Conservation (phyloP, 768 basidiomycete genomes). For the Termitomyces sp. region DNA sequence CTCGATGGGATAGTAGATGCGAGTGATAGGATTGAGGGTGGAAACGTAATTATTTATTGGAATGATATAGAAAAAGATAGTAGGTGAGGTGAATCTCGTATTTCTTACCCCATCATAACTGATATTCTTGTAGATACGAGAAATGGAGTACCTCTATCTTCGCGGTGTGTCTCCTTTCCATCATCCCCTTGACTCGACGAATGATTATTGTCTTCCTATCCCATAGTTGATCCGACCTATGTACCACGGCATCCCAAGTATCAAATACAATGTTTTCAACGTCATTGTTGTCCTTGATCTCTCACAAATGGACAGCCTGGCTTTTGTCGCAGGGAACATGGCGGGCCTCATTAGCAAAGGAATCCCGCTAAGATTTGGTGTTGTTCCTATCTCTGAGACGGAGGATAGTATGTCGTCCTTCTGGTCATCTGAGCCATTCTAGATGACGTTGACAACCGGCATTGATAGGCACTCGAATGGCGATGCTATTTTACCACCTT, state of each 20-base stretch:
- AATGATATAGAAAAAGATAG: constrained; percentile 88
- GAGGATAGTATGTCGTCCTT: constrained; percentile 29
- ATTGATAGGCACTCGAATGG: constrained; percentile 57
- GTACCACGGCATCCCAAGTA: constrained; percentile 74
- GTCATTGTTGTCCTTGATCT: constrained; percentile 79
- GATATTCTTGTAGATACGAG: constrained; percentile 35
- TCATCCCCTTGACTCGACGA: neutral
- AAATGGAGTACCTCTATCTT: constrained; percentile 47
- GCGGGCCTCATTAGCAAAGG: constrained; percentile 65
- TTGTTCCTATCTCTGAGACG: constrained; percentile 69
- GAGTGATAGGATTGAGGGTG: constrained; percentile 80
- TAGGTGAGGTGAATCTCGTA: constrained; percentile 36
- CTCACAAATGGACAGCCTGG: constrained; percentile 51
- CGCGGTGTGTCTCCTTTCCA: constrained; percentile 29
- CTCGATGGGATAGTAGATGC: constrained; percentile 85
- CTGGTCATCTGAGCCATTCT: neutral
- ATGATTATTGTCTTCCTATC: constrained; percentile 1
- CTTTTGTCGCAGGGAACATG: constrained; percentile 61
- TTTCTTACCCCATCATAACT: neutral
- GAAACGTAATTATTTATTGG: constrained; percentile 74
- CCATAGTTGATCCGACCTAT: constrained; percentile 67
- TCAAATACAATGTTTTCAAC: constrained; percentile 81
- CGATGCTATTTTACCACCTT: constrained; percentile 65
- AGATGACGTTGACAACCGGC: neutral
- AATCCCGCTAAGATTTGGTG: constrained; percentile 79